Conservation (phyloP, 495 filamentous ascomycete species). For the Annulohypoxylon nitens region DNA sequence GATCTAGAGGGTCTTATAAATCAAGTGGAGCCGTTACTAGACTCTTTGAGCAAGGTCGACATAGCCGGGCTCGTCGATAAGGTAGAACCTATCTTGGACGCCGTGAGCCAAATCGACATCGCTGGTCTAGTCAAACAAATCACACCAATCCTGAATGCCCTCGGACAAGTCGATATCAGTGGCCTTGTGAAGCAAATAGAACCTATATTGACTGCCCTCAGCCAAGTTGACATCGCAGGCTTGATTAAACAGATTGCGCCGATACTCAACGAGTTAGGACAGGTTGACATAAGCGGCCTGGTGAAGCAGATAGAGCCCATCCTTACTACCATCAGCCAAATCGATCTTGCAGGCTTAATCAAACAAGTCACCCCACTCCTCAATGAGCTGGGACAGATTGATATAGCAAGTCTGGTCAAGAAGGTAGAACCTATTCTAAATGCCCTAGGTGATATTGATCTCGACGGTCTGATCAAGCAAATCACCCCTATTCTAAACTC, state of each 20-base stretch:
- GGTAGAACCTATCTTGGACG: constrained; percentile 57
- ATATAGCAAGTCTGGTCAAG: constrained; percentile 59
- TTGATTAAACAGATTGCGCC: constrained; percentile 56
- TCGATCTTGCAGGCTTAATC: constrained; percentile 53
- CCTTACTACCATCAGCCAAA: constrained; percentile 51
- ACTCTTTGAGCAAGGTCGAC: constrained; percentile 56
- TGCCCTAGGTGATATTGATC: constrained; percentile 60
- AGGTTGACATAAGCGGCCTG: constrained; percentile 52
- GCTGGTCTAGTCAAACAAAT: constrained; percentile 43
- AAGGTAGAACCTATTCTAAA: constrained; percentile 59
- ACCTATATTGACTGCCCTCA: constrained; percentile 51
- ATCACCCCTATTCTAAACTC: constrained; percentile 55
- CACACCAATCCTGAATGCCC: constrained; percentile 48
- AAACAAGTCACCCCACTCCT: constrained; percentile 55
- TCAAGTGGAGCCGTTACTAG: constrained; percentile 53
- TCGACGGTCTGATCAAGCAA: constrained; percentile 45
- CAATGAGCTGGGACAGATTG: constrained; percentile 54
- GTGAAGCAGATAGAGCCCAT: constrained; percentile 58
- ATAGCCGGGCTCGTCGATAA: constrained; percentile 61
- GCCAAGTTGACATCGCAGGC: constrained; percentile 49
- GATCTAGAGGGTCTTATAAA: constrained; percentile 54
- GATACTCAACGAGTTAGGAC: constrained; percentile 47
- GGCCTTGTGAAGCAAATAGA: constrained; percentile 50
- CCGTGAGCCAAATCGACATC: constrained; percentile 61
- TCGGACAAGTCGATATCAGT: constrained; percentile 53